These are phyloP conservation scores for Mallotus nudiflorus DNA, from an alignment of 345 rosid species.

Conservation along the genomic window DNA sequence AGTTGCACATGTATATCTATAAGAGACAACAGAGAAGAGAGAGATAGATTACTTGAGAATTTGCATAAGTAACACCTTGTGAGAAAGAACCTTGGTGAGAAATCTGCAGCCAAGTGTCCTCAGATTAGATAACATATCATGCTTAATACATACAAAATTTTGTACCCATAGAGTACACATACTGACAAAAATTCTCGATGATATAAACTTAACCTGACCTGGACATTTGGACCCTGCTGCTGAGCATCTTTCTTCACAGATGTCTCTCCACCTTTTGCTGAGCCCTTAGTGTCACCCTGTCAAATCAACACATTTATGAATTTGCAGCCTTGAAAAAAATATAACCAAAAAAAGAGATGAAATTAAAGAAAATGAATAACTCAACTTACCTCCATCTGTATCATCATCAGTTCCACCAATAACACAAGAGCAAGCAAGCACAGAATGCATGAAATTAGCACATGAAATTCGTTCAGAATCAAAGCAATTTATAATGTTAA, in stretches of 20 bases:
- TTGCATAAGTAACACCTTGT: constrained; percentile 32
- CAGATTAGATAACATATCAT: background rate
- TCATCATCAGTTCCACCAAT: constrained; percentile 24
- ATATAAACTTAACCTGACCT: constrained; percentile 36
- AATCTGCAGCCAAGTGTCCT: constrained; percentile 42
- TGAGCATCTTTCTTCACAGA: constrained; percentile 58
- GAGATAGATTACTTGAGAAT: constrained; percentile 48
- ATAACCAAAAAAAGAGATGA: background rate
- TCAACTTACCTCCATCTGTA: constrained; percentile 80
- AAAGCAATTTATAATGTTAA: no score
- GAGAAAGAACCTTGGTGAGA: constrained; percentile 44
- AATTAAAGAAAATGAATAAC: background rate
- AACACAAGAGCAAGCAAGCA: constrained; percentile 12
- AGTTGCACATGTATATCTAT: background rate
- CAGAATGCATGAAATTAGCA: no score
- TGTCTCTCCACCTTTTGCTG: constrained; percentile 65
- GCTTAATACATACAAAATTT: no score
- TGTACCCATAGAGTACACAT: no score
- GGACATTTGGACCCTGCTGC: constrained; percentile 51
- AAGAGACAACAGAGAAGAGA: constrained; percentile 24
- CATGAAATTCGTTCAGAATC: no score
- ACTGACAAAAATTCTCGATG: background rate
- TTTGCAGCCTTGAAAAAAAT: background rate
- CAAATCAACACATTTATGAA: constrained; percentile 9
- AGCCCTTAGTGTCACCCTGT: constrained; percentile 87